phyloP scores from a whole-genome alignment of 2,329 filamentous ascomycete species.

The Fusarium sp. region DNA sequence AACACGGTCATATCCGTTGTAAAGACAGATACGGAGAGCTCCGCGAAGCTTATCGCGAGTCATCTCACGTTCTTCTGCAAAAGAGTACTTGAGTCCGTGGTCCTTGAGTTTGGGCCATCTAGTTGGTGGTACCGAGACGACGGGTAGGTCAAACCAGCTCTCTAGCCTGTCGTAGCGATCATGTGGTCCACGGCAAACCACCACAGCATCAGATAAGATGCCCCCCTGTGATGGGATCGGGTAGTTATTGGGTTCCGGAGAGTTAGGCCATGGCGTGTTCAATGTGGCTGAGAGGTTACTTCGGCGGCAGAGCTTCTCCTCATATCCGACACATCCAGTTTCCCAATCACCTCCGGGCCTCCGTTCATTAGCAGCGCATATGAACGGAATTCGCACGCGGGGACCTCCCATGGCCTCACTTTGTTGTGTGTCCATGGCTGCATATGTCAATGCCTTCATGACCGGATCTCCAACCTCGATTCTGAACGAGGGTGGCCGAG shows the following conservation, averaged over 20 bases:
- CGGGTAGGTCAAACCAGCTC: conserved; percentile 70
- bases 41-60: conserved; percentile 80
- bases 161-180: conserved; percentile 71
- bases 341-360: conserved; percentile 86
- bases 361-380: conserved; percentile 82
- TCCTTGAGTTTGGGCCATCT: conserved; percentile 80
- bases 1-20: conserved; percentile 67
- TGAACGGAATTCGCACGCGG: conserved; percentile 68
- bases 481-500: conserved; percentile 60
- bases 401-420: conserved; percentile 51
- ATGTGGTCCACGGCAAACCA: conserved; percentile 79
- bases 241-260: conserved; percentile 67
- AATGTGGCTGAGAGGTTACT: conserved; percentile 80
- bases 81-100: conserved; percentile 76
- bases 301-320: conserved; percentile 78
- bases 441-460: conserved; percentile 70
- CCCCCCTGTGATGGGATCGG: conserved; percentile 78
- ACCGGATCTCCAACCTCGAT: conserved; percentile 71
- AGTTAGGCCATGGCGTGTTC: conserved; percentile 68
- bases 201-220: conserved; percentile 77
- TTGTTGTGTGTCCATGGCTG: conserved; percentile 54
- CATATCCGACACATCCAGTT: conserved; percentile 63
- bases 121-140: conserved; percentile 80
- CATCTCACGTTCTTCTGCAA: conserved; percentile 76
- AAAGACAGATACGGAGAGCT: conserved; percentile 76